Evolutionary conservation across 257 asterid species (phyloP), one percentile per base, ranked within the genome.

Genomic region (Cynanchum wilfordii): DNA sequence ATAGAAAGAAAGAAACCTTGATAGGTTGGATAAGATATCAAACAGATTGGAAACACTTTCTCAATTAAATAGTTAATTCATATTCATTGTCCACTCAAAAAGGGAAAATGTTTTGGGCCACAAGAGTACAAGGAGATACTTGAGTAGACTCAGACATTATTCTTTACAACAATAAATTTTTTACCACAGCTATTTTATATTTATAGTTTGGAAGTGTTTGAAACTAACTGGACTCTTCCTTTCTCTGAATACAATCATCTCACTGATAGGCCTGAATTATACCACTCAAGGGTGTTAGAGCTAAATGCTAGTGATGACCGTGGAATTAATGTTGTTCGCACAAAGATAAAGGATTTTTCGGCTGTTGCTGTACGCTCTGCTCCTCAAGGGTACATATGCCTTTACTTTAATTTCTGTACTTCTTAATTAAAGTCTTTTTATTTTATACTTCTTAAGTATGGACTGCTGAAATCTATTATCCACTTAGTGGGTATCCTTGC

Each of bases 261-360:
- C 58, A 27, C 59, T 71, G 66, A 55, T 80, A 94, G 98, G 22
- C 99, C 99, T 66, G 98, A 91, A 75, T 73, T 94, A 44, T 94
- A 94, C 85, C 88, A 84, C 86, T 82, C 97, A 16, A 89, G 97
- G 84, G 99, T 94, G 33, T 82, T 94, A 80, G 99, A 94, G 89
- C 90, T 94, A 69, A 94, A 94, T 88, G 99, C 99, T 78, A 94
- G 99, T 78, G 99, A 94, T 79, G 97, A 94, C 79, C 97, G 97
- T 75, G 99, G 99, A 71, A 94, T 94, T 78, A 94, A 94, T 84
- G 96, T 94, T 57, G 97, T 94, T 71, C 97, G 99, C n/a, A 94
- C 99, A 24, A 94, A 94, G 79, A 94, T 94, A 51, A 91, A 93
- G 75, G 86, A 89, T 80, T 93, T 93, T 79, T 97, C 97, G 72